Conservation (phyloP, 495 filamentous ascomycete species). For the Amorphotheca resinae region DNA sequence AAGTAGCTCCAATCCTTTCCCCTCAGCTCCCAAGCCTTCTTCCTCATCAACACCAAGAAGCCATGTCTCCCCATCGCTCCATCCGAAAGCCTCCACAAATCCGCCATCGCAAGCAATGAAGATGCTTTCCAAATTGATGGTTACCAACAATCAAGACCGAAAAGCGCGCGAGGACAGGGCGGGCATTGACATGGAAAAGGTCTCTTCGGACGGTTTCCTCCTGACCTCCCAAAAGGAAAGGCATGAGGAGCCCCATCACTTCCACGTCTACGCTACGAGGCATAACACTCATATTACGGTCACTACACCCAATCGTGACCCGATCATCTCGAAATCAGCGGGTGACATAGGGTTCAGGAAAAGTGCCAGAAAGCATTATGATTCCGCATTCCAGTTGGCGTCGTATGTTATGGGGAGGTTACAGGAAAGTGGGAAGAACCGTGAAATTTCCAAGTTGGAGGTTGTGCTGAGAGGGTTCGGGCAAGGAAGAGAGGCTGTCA, state of each 20-base stretch:
- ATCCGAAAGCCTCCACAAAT: slow-evolving; percentile 9
- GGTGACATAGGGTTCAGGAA: slow-evolving; percentile 86
- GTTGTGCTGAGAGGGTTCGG: slow-evolving; percentile 76
- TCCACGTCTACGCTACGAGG: slow-evolving; percentile 75
- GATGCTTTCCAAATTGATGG: not conserved
- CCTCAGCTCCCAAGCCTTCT: not conserved
- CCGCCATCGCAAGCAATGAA: not conserved
- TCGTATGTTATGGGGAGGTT: slow-evolving; percentile 67
- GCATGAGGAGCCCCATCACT: slow-evolving; percentile 40
- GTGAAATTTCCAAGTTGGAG: slow-evolving; percentile 54
- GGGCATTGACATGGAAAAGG: not conserved
- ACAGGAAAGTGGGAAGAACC: slow-evolving; percentile 54
- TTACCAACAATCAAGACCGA: not conserved
- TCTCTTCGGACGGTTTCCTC: not conserved
- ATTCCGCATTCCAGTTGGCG: slow-evolving; percentile 85
- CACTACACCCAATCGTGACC: slow-evolving; percentile 62
- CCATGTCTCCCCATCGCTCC: slow-evolving; percentile 6
- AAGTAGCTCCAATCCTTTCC: not conserved
- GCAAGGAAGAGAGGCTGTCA: slow-evolving; percentile 70
- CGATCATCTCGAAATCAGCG: slow-evolving; percentile 59
- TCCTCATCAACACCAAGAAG: not conserved
- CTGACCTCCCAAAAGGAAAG: not conserved
- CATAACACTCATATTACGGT: slow-evolving; percentile 93
- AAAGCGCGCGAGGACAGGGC: not conserved
- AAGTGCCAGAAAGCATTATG: slow-evolving; percentile 61